Base-by-base conservation (phyloP, 108 stramenopile genomes). In the Cyclotella kingstonii region DNA sequence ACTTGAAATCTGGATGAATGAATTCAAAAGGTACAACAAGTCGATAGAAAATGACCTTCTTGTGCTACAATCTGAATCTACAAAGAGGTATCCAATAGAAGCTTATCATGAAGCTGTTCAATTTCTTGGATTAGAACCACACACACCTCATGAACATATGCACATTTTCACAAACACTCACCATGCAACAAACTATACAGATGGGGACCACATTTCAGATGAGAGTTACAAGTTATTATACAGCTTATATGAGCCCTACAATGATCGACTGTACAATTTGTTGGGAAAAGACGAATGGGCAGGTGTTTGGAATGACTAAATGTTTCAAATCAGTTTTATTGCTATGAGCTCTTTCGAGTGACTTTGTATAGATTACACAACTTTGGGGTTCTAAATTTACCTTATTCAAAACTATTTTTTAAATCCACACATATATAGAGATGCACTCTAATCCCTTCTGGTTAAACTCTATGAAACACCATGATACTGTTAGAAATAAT, bases 1-100 rank as follows among this genome's bases (percentile, higher is more conserved):
- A 43, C 42, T 65, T 15, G 53, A 54, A 21, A 65, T 65, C 1
- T 65, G 64, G 64, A 46, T 65, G 29, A 53, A 65, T 42, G 64
- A 65, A 30, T 44, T 54, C 15, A 19, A 54, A 14, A 53, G 46
- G 45, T 33, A 43, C 29, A 34, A 44, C n/a, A 65, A 46, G 28
- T 42, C 64, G 12, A 26, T 60, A 1, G 45, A 60, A 18, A 31
- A 65, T 19, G 39, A 54, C 23, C 15, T 65, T 5, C 42, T 65
- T 15, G 39, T 65, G 1, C 22, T 65, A 22, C 52, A 41, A 54
- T 65, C 64, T 4, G 64, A 65, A 42, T 50, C 39, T 4, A 18
- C 53, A 5, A 65, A 46, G 22, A 44, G 46, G 15, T 19, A 65
- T 19, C 31, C 53, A 30, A 38, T 30, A 35, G 53, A 46, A 6